Evolutionary conservation across 1,284 basidiomycete species (phyloP).

Genomic region (Trametes pubescens): DNA sequence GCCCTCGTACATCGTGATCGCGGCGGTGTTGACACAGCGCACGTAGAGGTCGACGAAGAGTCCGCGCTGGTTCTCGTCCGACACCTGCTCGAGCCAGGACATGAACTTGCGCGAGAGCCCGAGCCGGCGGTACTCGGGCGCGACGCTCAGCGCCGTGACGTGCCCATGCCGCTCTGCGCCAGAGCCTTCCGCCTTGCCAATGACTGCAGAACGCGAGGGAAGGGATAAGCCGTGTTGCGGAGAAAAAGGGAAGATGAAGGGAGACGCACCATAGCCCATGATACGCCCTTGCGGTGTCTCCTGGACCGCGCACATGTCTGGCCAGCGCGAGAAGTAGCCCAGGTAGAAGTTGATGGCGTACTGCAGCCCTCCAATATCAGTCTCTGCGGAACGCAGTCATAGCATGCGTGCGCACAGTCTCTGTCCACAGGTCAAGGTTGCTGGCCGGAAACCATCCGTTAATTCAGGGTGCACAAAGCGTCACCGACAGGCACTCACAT

Average conservation of each 20-base stretch:
- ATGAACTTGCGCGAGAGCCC: constrained; percentile 86
- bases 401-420: constrained; percentile 69
- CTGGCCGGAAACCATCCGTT: constrained; percentile 49
- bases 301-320: constrained; percentile 86
- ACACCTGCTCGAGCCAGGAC: constrained; percentile 81
- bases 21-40: constrained; percentile 79
- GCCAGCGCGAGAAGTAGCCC: constrained; percentile 88
- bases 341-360: constrained; percentile 90
- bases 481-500: constrained; percentile 57
- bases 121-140: constrained; percentile 89
- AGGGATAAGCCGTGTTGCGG: neutral
- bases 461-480: constrained; percentile 11
- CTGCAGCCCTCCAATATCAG: constrained; percentile 46
- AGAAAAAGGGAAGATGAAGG: constrained; percentile 2
- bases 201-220: constrained; percentile 57
- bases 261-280: constrained; percentile 84
- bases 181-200: constrained; percentile 87
- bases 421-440: constrained; percentile 93
- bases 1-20: constrained; percentile 86
- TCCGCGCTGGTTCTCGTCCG: constrained; percentile 77
- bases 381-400: neutral
- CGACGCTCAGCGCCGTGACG: constrained; percentile 91
- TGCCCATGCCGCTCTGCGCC: constrained; percentile 86
- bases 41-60: constrained; percentile 94
- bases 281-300: constrained; percentile 79